Evolutionary conservation across 1,284 basidiomycete genomes (phyloP).

Genomic region (Heliocybe sulcata): DNA sequence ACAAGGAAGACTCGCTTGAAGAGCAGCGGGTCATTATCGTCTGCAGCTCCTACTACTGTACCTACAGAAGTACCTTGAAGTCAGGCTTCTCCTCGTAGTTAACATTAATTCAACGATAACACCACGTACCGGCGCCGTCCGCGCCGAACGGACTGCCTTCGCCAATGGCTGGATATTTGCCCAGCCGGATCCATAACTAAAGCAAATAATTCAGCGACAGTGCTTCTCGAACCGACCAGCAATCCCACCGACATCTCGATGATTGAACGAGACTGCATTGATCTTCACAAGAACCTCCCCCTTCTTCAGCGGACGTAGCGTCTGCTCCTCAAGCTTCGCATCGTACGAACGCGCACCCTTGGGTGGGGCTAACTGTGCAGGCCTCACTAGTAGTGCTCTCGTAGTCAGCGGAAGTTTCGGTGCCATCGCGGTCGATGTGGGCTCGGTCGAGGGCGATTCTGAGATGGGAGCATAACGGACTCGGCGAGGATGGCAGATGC

Average conservation of each 20-base stretch:
- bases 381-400: neutral
- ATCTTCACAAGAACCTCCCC: conserved; percentile 63
- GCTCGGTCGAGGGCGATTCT: neutral
- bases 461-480: neutral
- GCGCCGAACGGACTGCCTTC: conserved; percentile 60
- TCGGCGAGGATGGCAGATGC: too few relatives aligned
- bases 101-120: too few relatives aligned
- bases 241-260: conserved; percentile 56
- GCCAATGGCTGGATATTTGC: conserved; percentile 61
- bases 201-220: neutral
- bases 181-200: conserved; percentile 70
- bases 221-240: neutral
- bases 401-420: neutral
- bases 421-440: neutral
- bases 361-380: neutral
- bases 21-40: conserved; percentile 48
- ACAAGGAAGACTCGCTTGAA: conserved; percentile 65
- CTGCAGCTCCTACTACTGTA: conserved; percentile 49
- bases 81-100: neutral
- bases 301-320: conserved; percentile 39
- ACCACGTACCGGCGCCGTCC: conserved; percentile 68
- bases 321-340: conserved; percentile 39
- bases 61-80: conserved; percentile 32
- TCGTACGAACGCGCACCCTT: conserved; percentile 27
- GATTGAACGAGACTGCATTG: conserved; percentile 71